Conservation (phyloP, 495 filamentous ascomycete genomes). For the Cercophora sp. region DNA sequence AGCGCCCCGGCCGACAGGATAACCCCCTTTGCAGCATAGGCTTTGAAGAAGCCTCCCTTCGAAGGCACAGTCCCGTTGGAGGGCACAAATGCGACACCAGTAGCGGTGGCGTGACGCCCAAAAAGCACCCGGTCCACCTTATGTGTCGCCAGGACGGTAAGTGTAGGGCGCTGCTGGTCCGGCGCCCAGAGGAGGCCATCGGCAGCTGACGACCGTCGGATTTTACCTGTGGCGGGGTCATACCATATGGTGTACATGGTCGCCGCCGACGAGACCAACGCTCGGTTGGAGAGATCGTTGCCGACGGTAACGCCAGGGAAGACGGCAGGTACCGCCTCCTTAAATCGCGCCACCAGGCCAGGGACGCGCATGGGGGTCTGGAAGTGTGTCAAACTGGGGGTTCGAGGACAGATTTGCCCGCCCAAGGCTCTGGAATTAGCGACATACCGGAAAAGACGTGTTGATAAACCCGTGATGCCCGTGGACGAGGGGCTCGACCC, state of each 20-base stretch:
- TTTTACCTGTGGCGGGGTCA: not conserved
- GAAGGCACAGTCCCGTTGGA: not conserved
- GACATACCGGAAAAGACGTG: constrained; percentile 11
- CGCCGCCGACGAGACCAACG: constrained; percentile 1
- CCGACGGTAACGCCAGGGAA: constrained; percentile 7
- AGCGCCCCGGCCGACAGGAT: constrained; percentile 4
- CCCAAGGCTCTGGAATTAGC: too few relatives aligned
- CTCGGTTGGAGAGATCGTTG: constrained; percentile 2
- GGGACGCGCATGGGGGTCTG: constrained; percentile 7
- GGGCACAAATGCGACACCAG: not conserved
- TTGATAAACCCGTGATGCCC: not conserved
- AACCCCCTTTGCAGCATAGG: constrained; percentile 1
- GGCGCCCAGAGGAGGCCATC: constrained; percentile 5
- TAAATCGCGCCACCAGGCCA: not conserved
- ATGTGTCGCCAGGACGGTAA: constrained; percentile 5
- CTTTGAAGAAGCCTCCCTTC: too few relatives aligned
- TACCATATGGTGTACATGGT: constrained; percentile 10
- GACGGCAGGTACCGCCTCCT: constrained; percentile 3
- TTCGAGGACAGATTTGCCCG: too few relatives aligned
- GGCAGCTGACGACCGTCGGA: constrained; percentile 6
- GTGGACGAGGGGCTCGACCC: not conserved
- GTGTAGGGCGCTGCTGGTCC: not conserved
- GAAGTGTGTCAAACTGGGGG: too few relatives aligned
- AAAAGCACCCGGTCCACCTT: constrained; percentile 2
- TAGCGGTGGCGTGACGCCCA: not conserved